Base-by-base conservation (phyloP, 108 stramenopile genomes). In the Nannochloropsis granulata region DNA sequence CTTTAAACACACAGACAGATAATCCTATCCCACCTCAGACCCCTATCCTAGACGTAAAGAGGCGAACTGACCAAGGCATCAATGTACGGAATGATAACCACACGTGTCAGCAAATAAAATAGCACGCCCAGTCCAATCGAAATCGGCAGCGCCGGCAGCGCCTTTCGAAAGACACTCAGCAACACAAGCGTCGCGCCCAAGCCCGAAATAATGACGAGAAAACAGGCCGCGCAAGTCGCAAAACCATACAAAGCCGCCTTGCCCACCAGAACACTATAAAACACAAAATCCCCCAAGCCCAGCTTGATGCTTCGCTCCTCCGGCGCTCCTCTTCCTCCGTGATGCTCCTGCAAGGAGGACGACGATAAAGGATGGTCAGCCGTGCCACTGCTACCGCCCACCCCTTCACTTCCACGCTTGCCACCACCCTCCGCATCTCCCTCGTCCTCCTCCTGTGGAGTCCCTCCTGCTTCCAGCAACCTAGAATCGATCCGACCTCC, bases 221-320 rank as follows among this genome's bases (percentile, higher is more conserved):
- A 92, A 83, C 94, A 95, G 14, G 96, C 91, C 11, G 92, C 94
- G 87, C 94, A 95, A 45, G 96, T 91, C 26, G 96, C 91, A 88
- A 98, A 96, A 44, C 95, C 94, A 82, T 93, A 91, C 81, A 92
- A 86, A 8, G 95, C 94, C 43, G 97, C 97, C 84, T 95, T 94
- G 81, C 95, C 93, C 26, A 97, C 95, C 80, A 98, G 90, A 12
- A 98, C 93, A 79, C 92, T 93, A 87, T 98, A 98, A 82, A 98
- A 98, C 19, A 98, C 95, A 88, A 98, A 98, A 86, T 98, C 98
- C 0, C 96, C 96, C 8, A 92, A 90, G 14, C 91, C 92, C 43
- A 90, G 88, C 56, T 86, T 85, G 43, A 88, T 79, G 79, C 13
- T 25, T 24, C 45, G 71, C 26, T 46, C 43, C 11, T 80, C 79